Conservation (phyloP, 2,329 filamentous ascomycete genomes). For the Magnaporthales sp. region DNA sequence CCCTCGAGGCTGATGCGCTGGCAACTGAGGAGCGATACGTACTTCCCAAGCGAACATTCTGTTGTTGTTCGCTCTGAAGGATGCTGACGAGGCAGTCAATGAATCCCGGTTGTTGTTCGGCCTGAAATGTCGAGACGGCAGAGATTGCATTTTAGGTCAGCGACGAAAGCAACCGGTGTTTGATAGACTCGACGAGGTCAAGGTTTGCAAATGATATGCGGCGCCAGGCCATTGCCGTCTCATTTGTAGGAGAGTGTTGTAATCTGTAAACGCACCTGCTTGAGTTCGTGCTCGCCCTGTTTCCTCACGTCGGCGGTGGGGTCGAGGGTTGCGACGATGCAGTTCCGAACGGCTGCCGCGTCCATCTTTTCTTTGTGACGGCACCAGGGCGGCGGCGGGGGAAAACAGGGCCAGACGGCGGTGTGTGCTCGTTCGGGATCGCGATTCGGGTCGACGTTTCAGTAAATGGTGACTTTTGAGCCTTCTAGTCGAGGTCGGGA, state of each 20-base stretch:
- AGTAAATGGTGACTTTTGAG: not conserved
- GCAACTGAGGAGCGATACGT: constrained; percentile 29
- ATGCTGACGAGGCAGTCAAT: constrained; percentile 86
- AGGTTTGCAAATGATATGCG: not conserved
- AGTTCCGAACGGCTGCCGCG: constrained; percentile 63
- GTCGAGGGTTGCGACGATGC: constrained; percentile 69
- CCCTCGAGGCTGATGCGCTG: constrained; percentile 1
- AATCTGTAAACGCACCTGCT: constrained; percentile 51
- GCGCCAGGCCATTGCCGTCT: not conserved
- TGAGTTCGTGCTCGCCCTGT: constrained; percentile 72
- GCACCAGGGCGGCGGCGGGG: constrained; percentile 8
- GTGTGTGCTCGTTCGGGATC: not conserved
- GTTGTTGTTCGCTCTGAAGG: constrained; percentile 78
- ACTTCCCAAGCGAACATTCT: constrained; percentile 82
- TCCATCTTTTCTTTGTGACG: constrained; percentile 49
- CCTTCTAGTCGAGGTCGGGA: not conserved
- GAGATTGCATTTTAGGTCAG: not conserved
- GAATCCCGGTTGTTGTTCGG: constrained; percentile 85
- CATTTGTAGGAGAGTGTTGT: not conserved
- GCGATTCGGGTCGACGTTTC: not conserved
- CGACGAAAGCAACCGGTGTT: not conserved
- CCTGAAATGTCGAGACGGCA: constrained; percentile 39
- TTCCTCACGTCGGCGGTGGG: constrained; percentile 66
- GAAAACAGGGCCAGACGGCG: not conserved
- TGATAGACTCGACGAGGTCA: not conserved